Evolutionary conservation across 1,284 basidiomycete species (phyloP).

Genomic region (Singerocomus inundabilis): DNA sequence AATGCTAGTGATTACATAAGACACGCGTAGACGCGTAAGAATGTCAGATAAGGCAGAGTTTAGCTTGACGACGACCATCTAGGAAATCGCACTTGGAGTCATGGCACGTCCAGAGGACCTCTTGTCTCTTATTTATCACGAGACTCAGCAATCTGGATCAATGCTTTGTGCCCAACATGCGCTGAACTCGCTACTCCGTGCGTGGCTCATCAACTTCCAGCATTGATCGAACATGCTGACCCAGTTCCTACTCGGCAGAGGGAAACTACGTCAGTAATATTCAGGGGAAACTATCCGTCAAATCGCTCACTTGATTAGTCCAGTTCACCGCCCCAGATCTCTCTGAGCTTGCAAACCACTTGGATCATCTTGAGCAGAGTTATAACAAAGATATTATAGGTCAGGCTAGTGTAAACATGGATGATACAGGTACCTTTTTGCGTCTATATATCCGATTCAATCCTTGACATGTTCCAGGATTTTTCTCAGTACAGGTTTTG

Average conservation of each 20-base stretch:
- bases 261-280: slow-evolving; percentile 59
- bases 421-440: slow-evolving; percentile 65
- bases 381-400: slow-evolving; percentile 48
- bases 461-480: slow-evolving; percentile 48
- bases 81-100: slow-evolving; percentile 2
- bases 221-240: slow-evolving; percentile 9
- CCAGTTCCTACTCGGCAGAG: slow-evolving; percentile 43
- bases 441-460: not conserved
- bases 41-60: slow-evolving; percentile 19
- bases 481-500: slow-evolving; percentile 83
- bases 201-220: slow-evolving; percentile 8
- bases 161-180: slow-evolving; percentile 88
- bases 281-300: not conserved
- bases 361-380: slow-evolving; percentile 64
- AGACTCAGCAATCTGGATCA: slow-evolving; percentile 70
- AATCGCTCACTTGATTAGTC: slow-evolving; percentile 19
- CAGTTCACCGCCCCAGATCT: slow-evolving; percentile 87
- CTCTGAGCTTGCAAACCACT: slow-evolving; percentile 71
- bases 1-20: slow-evolving; percentile 33
- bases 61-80: slow-evolving; percentile 21
- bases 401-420: slow-evolving; percentile 75
- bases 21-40: slow-evolving; percentile 36
- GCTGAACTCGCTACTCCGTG: slow-evolving; percentile 76
- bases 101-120: slow-evolving; percentile 63
- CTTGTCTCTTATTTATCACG: slow-evolving; percentile 66